Base-by-base conservation (phyloP, 1,284 basidiomycete genomes). In the Tremellales sp. region DNA sequence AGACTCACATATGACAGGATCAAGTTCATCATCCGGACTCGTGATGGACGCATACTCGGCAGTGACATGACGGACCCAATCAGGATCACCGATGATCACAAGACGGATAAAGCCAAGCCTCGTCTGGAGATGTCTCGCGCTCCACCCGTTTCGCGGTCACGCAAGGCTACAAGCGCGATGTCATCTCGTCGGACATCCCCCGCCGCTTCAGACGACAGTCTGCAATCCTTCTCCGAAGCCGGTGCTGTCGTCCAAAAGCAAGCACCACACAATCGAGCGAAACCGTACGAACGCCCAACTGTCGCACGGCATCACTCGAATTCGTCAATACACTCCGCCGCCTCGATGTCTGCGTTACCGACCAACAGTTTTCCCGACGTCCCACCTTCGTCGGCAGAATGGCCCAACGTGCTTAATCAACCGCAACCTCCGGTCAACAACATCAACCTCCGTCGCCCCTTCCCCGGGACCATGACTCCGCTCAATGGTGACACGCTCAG, bases 31-130 rank as follows among this genome's bases (percentile, higher is more conserved):
- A 82, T 98, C 78, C 82, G 85, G 62, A 89, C 97, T 58, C 78
- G 84, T 62, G 79, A 77, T 31, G 92, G 91, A 7, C 82, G 86
- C 23, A 74, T 92, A 43, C 82, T 98, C 46, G 94, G 90, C 10
- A 82, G 82, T 10, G 89, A 90, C 2, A 82, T 80, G 41, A 91
- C 90, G 2, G 84, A 85, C 25, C 91, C 94, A 2, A 94, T 99
- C 65, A 94, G 98, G 85, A 98, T 98, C 62, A 99, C 94, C 3
- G 96, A 99, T 74, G 96, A 99, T 72, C 93, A 97, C 76, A 97
- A 97, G 76, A 91, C 89, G 31, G 83, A 80, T 11, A 73, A 68
- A 53, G 44, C 59, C 8, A 69, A 67, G 52, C 52, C 62, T n/a
- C 58, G 59, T 21, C 46, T 53, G 12, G 59, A 60, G 13, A 52